phyloP scores from a whole-genome alignment of 352 stramenopile genomes.

The Globisporangium lucens region DNA sequence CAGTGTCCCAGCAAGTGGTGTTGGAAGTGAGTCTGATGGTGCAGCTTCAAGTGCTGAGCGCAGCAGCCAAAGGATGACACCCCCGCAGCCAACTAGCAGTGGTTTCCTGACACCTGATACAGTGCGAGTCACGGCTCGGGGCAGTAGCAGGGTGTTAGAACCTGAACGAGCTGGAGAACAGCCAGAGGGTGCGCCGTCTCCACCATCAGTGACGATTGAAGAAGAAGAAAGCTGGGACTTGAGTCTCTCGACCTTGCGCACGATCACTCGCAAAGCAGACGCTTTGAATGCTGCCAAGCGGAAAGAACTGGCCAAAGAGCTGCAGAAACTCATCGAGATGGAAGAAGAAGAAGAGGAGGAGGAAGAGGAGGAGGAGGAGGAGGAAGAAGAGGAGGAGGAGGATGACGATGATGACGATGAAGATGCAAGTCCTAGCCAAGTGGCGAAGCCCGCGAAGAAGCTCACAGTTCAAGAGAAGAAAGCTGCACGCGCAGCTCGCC shows the following conservation, averaged over 20 bases:
- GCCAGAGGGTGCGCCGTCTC: no score
- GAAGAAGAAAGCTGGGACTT: conserved; percentile 29
- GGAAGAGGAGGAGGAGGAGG: conserved; percentile 28
- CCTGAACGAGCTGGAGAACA: neutral
- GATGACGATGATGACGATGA: conserved; percentile 15
- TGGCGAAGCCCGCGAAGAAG: neutral
- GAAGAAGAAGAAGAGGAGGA: conserved; percentile 24
- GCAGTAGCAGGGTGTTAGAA: neutral
- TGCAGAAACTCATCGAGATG: conserved; percentile 23
- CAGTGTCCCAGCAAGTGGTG: neutral
- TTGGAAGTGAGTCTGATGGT: neutral
- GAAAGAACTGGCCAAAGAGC: conserved; percentile 11
- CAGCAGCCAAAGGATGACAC: neutral
- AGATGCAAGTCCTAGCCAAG: neutral
- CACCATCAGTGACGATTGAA: neutral
- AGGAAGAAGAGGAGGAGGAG: conserved; percentile 19
- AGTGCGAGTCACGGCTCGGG: neutral
- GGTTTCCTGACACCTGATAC: neutral
- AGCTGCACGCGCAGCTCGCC: conserved; percentile 11
- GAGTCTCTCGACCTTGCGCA: conserved; percentile 26
- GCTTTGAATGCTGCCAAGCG: conserved; percentile 22
- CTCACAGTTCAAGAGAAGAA: conserved; percentile 12
- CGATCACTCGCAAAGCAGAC: conserved; percentile 28
- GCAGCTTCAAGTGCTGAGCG: neutral
- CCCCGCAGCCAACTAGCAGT: neutral